These are phyloP conservation scores for Phytophthora chlamydospora DNA, from an alignment of 352 stramenopile species.

Conservation along the genomic window DNA sequence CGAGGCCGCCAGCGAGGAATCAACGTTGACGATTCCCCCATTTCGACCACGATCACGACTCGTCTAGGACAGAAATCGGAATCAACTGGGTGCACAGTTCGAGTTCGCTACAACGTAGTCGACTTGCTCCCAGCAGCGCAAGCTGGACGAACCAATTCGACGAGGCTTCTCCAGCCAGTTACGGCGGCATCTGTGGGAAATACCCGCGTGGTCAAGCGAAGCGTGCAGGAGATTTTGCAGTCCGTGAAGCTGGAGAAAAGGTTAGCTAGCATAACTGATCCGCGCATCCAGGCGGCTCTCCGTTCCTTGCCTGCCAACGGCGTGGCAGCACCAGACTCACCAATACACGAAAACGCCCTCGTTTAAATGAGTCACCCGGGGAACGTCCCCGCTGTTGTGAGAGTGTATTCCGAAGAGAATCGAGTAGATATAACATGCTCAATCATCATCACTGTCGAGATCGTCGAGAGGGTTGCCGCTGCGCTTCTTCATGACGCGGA, in stretches of 20 bases:
- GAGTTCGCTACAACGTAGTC: constrained; percentile 53
- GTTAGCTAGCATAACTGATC: constrained; percentile 30
- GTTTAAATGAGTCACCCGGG: constrained; percentile 21
- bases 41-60: constrained; percentile 32
- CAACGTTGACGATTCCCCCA: constrained; percentile 13
- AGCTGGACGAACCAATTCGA: background rate
- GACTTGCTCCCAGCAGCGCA: constrained; percentile 18
- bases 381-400: background rate
- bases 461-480: constrained; percentile 93
- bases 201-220: constrained; percentile 61
- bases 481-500: constrained; percentile 96
- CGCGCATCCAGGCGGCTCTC: constrained; percentile 14
- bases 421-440: constrained; percentile 4
- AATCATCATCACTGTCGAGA: constrained; percentile 91
- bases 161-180: background rate
- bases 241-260: constrained; percentile 55
- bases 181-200: constrained; percentile 3
- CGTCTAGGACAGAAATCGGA: constrained; percentile 46
- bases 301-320: constrained; percentile 7
- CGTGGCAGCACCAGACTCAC: constrained; percentile 27
- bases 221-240: constrained; percentile 75
- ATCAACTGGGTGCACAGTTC: constrained; percentile 41
- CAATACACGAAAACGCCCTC: constrained; percentile 30
- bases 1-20: constrained; percentile 11
- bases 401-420: constrained; percentile 2